These are phyloP conservation scores for Rhipidocladum racemiflorum DNA, from an alignment of 176 grass and related monocot species.

Conservation along the genomic window DNA sequence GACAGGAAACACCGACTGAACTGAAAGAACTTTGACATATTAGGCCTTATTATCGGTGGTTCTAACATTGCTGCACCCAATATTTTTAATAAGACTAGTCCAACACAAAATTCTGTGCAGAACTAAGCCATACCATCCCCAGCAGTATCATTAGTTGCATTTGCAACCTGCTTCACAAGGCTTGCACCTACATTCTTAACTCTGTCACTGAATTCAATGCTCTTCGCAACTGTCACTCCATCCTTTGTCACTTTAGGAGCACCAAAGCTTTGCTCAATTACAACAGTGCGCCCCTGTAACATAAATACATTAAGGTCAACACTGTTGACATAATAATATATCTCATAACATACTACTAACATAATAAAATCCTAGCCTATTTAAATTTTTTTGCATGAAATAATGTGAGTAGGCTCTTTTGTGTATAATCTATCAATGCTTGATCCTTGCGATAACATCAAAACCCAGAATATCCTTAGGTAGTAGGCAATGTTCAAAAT, in stretches of 20 bases:
- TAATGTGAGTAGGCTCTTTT: neutral
- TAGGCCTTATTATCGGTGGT: neutral
- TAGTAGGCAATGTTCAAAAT: no score
- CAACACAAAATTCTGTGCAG: neutral
- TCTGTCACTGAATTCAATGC: conserved; percentile 73
- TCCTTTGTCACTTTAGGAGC: conserved; percentile 82
- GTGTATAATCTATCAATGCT: neutral
- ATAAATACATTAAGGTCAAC: conserved; percentile 7
- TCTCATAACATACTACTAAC: neutral
- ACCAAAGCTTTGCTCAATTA: conserved; percentile 83
- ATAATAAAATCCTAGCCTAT: neutral
- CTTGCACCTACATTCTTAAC: conserved; percentile 73
- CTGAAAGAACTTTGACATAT: conserved; percentile 12
- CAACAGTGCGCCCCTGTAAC: conserved; percentile 62
- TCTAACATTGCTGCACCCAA: neutral
- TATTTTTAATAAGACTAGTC: neutral
- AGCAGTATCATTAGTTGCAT: conserved; percentile 71
- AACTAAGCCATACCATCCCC: conserved; percentile 59
- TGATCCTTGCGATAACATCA: neutral
- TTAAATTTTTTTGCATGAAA: neutral
- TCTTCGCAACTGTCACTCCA: conserved; percentile 79
- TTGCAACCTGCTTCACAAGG: conserved; percentile 82
- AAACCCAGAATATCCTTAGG: neutral
- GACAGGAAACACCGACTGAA: neutral
- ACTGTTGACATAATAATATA: neutral